Conservation (phyloP, 208 protist genomes). For the Acanthamoeba castellanii region DNA sequence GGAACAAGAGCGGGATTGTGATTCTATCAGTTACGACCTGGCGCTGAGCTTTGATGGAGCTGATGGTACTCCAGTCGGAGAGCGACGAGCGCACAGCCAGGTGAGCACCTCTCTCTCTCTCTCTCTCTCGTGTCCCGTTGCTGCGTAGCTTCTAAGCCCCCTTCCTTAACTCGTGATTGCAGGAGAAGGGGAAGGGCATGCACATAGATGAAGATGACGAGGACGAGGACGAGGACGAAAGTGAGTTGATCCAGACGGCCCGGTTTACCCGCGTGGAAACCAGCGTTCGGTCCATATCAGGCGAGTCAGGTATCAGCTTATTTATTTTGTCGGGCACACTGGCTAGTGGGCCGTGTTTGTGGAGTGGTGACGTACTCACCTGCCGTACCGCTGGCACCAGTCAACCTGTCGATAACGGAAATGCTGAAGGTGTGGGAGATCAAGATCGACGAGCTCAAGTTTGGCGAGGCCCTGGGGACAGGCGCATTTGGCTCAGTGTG, state of each 20-base stretch:
- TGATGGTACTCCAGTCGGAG: background rate
- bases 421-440: constrained; percentile 49
- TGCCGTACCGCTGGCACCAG: background rate
- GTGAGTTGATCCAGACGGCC: background rate
- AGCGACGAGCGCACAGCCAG: background rate
- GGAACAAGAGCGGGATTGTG: background rate
- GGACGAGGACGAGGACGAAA: background rate
- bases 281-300: constrained; percentile 11
- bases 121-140: background rate
- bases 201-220: constrained; percentile 1
- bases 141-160: background rate
- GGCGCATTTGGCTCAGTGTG: constrained; percentile 22
- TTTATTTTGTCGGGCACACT: background rate
- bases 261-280: background rate
- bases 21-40: background rate
- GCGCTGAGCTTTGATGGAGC: background rate
- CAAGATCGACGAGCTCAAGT: constrained; percentile 24
- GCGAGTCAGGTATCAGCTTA: background rate
- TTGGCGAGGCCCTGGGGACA: constrained; percentile 5
- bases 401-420: background rate
- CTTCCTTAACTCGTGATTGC: background rate
- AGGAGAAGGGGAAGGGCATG: background rate
- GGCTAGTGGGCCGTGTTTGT: background rate
- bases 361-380: background rate
- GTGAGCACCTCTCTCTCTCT: background rate